Base-by-base conservation (phyloP, 495 filamentous ascomycete genomes). In the Beverwykella pulmonaria region DNA sequence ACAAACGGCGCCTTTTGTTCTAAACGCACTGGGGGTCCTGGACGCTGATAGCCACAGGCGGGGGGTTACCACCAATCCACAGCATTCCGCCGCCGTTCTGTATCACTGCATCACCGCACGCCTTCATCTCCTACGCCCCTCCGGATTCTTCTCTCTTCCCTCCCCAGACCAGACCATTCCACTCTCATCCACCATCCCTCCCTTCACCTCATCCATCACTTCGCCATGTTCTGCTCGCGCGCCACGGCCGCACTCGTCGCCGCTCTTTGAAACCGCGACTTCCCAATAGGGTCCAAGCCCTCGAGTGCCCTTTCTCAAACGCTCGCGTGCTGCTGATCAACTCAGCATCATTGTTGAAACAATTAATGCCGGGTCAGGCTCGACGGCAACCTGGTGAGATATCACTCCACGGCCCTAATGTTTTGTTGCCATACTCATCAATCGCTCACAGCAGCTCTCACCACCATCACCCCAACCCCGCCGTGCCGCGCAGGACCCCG, bases 261-360 rank as follows among this genome's bases (percentile, higher is more conserved):
- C 52, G 57, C 58, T 57, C 57, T 67, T 67, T 67, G 34, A 44
- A 54, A 14, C 49, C 57, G 64, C 57, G n/a, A 27, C 64, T 56
- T 32, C 57, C 20, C 6, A 25, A n/a, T 26, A 20, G 64, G 50
- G 32, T 49, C 23, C 17, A 15, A 14, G 57, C 34, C 19, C 50
- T 47, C 50, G 64, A 52, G 46, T 29, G 29, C 25, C 32, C 29
- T 48, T 52, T 30, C 55, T 36, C 55, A 27, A 53, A 60, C 55
- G 26, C 63, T 67, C 63, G 63, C 63, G 63, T 67, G 63, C 50
- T 55, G 63, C 39, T 55, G 63, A 65, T 65, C 61, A 58, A 26
- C 53, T n/a, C 34, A n/a, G 39, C 39, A 44, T 44, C 39, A 44
- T n/a, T 25, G 39, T 49, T 46, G 60, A 44, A 44, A 54, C 32